Evolutionary conservation across 345 rosid genomes (phyloP), one percentile per base, ranked within the genome.

Genomic region (Zanthoxylum bungeanum): DNA sequence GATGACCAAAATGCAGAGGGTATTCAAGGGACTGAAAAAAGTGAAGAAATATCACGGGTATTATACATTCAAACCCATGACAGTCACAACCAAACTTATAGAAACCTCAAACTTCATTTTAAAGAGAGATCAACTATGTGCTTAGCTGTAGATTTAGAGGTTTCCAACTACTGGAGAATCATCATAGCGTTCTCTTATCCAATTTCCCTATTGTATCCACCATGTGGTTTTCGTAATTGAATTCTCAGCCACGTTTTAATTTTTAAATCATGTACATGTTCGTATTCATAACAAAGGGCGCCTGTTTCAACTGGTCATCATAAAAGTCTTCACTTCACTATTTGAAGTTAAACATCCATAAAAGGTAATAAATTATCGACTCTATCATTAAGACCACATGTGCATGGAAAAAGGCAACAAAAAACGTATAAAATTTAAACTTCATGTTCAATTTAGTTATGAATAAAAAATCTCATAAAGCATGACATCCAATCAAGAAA

Each of bases 1-100:
- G 53, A 75, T 73, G 36, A 72, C 55, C 47, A 68, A 37, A 73
- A 67, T 57, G 50, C 31, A 67, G 30, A 55, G 69, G 69, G 28
- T 51, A 64, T 36, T 56, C 33, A 44, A 47, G 47, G 39, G 72
- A 73, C 34, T 2, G n/a, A 31, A 68, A 33, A 4, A 31, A 60
- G 60, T 3, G 22, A 30, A 44, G 10, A 70, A 44, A 31, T 58
- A 70, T 7, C 12, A 30, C 34, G 16, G 47, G n/a, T 44, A 57
- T 22, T 25, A 66, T 46, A 11, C 2, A 42, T 31, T 37, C 57
- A 47, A 56, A 52, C 24, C 60, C 58, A 70, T 37, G 65, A 64
- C 57, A n/a, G 65, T 24, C 58, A 47, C 70, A 31, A 44, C 24
- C 34, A 33, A 22, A 34, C 17, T 40, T 3, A 60, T n/a, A 24